A percentile compares a stretch with the other conserved stretches of the same genome.
phyloP scores from a whole-genome alignment of 106 monocot genomes.

The Amphibolis antarctica region DNA sequence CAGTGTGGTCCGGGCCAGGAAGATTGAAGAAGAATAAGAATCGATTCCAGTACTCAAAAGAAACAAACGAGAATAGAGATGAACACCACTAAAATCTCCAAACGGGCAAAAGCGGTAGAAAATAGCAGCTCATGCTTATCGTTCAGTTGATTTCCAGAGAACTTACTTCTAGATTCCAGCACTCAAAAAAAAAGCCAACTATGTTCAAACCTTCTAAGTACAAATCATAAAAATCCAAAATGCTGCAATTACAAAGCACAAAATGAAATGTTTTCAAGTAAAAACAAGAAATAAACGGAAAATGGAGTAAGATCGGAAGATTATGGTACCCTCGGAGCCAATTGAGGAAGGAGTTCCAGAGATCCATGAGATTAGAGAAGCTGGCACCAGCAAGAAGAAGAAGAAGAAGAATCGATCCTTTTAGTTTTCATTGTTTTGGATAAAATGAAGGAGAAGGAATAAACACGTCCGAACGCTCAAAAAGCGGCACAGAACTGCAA shows the following conservation, averaged over 20 bases:
- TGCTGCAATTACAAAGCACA: too few species aligned
- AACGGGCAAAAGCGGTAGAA: not conserved
- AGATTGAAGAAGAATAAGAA: not conserved
- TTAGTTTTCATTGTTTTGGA: constrained; percentile 1
- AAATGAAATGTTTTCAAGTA: too few species aligned
- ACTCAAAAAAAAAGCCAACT: too few species aligned
- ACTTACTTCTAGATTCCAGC: too few species aligned
- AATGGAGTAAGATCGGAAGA: not conserved
- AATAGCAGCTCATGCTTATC: not conserved
- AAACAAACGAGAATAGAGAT: not conserved
- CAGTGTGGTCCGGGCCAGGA: not conserved
- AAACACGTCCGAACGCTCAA: not conserved
- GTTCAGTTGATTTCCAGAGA: too few species aligned
- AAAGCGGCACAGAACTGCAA: not conserved
- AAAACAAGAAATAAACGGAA: too few species aligned
- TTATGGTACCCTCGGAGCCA: constrained; percentile 26
- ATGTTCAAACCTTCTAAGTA: too few species aligned
- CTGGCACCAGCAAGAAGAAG: not conserved
- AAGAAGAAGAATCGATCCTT: not conserved
- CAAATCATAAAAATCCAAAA: too few species aligned
- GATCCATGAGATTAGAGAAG: constrained; percentile 4
- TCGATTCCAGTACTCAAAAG: constrained; percentile 1
- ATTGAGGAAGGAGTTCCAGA: constrained; percentile 26
- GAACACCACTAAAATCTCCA: not conserved
- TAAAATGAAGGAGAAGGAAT: not conserved